Evolutionary conservation across 345 rosid genomes (phyloP).

Genomic region (Eucalyptus curtisii): DNA sequence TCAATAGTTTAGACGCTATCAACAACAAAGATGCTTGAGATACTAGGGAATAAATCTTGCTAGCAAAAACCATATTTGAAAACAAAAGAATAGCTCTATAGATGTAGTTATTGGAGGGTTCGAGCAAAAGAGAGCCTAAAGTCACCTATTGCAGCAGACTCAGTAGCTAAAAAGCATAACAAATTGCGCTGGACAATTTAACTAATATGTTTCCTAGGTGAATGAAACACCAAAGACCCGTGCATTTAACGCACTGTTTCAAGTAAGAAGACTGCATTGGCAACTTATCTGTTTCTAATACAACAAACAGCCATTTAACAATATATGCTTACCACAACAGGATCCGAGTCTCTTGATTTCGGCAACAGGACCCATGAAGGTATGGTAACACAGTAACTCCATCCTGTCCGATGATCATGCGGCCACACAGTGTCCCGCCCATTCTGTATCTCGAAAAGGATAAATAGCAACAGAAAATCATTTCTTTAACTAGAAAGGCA

Average conservation of each 20-base stretch:
- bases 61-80: not conserved
- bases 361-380: slow-evolving; percentile 92
- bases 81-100: not conserved
- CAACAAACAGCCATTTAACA: not conserved
- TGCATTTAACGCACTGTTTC: not conserved
- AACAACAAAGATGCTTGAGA: not conserved
- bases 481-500: not conserved
- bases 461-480: not conserved
- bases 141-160: not conserved
- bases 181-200: not conserved
- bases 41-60: not conserved
- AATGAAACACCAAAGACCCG: not conserved
- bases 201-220: not conserved
- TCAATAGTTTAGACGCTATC: not conserved
- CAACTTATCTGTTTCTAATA: not conserved
- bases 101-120: not conserved
- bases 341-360: slow-evolving; percentile 88
- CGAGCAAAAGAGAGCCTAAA: not conserved
- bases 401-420: slow-evolving; percentile 78
- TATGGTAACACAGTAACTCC: slow-evolving; percentile 91
- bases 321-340: slow-evolving; percentile 75
- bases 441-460: slow-evolving; percentile 31
- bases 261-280: not conserved
- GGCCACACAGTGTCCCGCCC: slow-evolving; percentile 91
- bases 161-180: not conserved